Percentiles rank a stretch among this genome's conserved stretches.
Evolutionary conservation across 2,329 filamentous ascomycete genomes (phyloP).

Genomic region (Sphaerulina musiva): DNA sequence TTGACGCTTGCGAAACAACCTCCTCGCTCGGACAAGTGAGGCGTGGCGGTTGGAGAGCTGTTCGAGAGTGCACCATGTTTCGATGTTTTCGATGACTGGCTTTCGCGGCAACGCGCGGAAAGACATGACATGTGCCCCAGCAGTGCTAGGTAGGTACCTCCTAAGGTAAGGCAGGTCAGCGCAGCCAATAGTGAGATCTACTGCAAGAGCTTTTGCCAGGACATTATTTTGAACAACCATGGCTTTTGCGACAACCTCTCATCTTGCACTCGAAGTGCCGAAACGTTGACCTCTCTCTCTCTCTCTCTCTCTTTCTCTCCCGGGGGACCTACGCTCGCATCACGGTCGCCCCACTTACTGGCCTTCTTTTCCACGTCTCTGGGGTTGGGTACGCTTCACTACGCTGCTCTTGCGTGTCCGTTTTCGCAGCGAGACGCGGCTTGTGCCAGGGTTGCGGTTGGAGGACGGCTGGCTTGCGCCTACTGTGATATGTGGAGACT

Average conservation of each 20-base stretch:
- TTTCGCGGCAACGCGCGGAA: conserved; percentile 3
- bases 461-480: neutral
- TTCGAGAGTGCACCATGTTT: conserved; percentile 16
- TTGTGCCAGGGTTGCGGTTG: neutral
- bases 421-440: neutral
- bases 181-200: neutral
- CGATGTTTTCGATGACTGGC: conserved; percentile 2
- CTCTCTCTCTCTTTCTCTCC: neutral
- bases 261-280: too few species aligned
- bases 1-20: conserved; percentile 7
- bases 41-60: conserved; percentile 9
- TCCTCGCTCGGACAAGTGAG: conserved; percentile 4
- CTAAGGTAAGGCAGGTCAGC: neutral
- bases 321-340: neutral
- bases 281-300: neutral
- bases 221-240: neutral
- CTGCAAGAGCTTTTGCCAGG: neutral
- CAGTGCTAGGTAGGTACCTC: neutral
- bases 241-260: neutral
- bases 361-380: neutral
- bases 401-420: neutral
- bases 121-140: conserved; percentile 11
- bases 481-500: conserved; percentile 4
- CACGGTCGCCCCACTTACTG: neutral
- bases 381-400: neutral